These are phyloP conservation scores for Scytalidium lignicola DNA, from an alignment of 2,329 filamentous ascomycete genomes.

Conservation along the genomic window DNA sequence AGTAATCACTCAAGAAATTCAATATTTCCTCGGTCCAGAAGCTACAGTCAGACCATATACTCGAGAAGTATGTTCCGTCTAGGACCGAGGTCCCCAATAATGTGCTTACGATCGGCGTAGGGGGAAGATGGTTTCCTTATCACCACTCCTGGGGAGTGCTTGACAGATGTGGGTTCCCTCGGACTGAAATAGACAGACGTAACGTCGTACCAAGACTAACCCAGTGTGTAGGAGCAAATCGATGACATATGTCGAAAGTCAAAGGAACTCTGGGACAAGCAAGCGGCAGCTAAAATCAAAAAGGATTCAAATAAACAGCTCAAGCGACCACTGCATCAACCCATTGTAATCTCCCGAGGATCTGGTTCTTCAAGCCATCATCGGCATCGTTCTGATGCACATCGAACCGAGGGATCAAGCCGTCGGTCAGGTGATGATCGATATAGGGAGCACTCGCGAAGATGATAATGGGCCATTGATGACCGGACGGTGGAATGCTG, in stretches of 20 bases:
- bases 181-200: neutral
- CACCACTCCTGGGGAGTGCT: slow-evolving; percentile 50
- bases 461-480: slow-evolving; percentile 11
- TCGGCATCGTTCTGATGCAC: slow-evolving; percentile 16
- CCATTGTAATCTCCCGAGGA: slow-evolving; percentile 44
- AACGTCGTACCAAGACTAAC: slow-evolving; percentile 6
- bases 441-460: slow-evolving; percentile 13
- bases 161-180: slow-evolving; percentile 49
- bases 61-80: slow-evolving; percentile 40
- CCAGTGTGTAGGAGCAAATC: slow-evolving; percentile 50
- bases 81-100: neutral
- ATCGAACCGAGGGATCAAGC: slow-evolving; percentile 11
- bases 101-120: slow-evolving; percentile 26
- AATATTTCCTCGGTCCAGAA: slow-evolving; percentile 53
- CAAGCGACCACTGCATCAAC: slow-evolving; percentile 53
- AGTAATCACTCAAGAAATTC: slow-evolving; percentile 53
- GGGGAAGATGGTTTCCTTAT: slow-evolving; percentile 59
- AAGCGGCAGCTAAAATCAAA: slow-evolving; percentile 43
- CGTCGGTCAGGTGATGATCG: slow-evolving; percentile 16
- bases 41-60: slow-evolving; percentile 54
- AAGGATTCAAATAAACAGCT: slow-evolving; percentile 42
- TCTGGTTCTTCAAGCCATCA: slow-evolving; percentile 17
- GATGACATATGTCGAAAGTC: slow-evolving; percentile 58
- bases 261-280: slow-evolving; percentile 51
- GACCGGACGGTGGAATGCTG: neutral